phyloP scores from a whole-genome alignment of 306 rosid genomes.

The Fragaria ananassa region DNA sequence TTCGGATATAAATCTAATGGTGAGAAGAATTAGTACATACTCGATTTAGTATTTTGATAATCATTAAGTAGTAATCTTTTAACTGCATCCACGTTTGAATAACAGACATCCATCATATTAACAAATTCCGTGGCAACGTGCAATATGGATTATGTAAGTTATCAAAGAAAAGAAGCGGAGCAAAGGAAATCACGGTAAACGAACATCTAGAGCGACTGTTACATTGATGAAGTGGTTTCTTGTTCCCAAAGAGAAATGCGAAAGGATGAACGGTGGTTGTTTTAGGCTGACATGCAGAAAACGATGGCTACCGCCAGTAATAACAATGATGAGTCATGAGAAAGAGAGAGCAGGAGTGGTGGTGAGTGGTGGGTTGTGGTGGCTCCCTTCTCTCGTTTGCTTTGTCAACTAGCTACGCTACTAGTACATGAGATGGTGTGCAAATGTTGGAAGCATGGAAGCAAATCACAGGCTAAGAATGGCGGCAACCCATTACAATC shows the following conservation, averaged over 20 bases:
- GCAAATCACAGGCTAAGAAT: slow-evolving; percentile 67
- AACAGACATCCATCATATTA: too few relatives aligned
- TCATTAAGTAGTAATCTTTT: too few relatives aligned
- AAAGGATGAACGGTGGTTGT: slow-evolving; percentile 24
- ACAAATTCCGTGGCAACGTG: too few relatives aligned
- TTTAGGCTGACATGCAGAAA: slow-evolving; percentile 36
- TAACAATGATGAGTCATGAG: slow-evolving; percentile 38
- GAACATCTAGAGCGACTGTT: neutral
- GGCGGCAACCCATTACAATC: slow-evolving; percentile 67
- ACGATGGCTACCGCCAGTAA: slow-evolving; percentile 41
- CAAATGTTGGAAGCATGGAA: slow-evolving; percentile 93
- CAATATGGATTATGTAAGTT: too few relatives aligned
- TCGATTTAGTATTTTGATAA: too few relatives aligned
- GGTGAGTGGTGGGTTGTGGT: neutral
- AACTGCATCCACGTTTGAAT: too few relatives aligned
- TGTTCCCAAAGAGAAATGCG: neutral
- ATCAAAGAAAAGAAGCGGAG: too few relatives aligned
- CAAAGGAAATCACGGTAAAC: too few relatives aligned
- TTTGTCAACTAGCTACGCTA: slow-evolving; percentile 47
- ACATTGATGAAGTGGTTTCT: neutral
- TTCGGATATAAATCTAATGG: too few relatives aligned
- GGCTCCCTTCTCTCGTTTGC: neutral
- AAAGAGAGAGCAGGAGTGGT: slow-evolving; percentile 9
- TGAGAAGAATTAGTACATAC: too few relatives aligned
- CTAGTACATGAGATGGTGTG: slow-evolving; percentile 34